Base-by-base conservation (phyloP, 1,139 yeast genomes). In the Lodderomyces theae region DNA sequence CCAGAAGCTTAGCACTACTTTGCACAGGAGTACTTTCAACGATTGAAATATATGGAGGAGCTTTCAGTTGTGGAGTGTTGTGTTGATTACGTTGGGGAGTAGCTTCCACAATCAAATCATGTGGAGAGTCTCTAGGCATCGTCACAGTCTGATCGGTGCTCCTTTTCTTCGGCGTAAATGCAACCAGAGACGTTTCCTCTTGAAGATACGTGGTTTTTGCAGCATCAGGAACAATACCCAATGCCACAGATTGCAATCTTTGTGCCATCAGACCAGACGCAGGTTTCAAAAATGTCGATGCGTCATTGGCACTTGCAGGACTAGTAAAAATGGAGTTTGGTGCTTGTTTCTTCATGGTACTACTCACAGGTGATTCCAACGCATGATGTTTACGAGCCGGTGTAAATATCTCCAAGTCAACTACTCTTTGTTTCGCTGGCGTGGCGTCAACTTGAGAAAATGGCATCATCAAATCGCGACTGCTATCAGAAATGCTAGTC, bases 381-480 rank as follows among this genome's bases (percentile, higher is more conserved):
- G 3, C 10, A 19, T 7, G 24, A 11, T 4, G 24, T 9, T 24
- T 22, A 40, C 28, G 36, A 30, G 35, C 9, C 19, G 26, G 34
- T 28, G 40, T 21, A 23, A 13, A 35, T 6, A 34, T 18, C 9
- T 38, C 30, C 28, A 26, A 8, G 21, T 30, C 36, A 24, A 30
- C 17, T 3, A 17, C 21, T 12, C 13, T 29, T 33, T 30, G 34
- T 42, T 25, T 37, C 8, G 35, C 43, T 21, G 69, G 69, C 1
- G 67, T 63, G 2, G 57, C 62, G 13, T 53, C 57, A 5, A 64
- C 60, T 44, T 64, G 69, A 1, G 62, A 49, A 21, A 57, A 42
- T 4, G 60, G 52, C 19, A 8, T 13, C 18, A 28, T 13, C 18
- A 28, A 15, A 28, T 28, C 15, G 4, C 31, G 16, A 15, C 31